Conservation (phyloP, 768 basidiomycete genomes). For the Agrocybe praecox region DNA sequence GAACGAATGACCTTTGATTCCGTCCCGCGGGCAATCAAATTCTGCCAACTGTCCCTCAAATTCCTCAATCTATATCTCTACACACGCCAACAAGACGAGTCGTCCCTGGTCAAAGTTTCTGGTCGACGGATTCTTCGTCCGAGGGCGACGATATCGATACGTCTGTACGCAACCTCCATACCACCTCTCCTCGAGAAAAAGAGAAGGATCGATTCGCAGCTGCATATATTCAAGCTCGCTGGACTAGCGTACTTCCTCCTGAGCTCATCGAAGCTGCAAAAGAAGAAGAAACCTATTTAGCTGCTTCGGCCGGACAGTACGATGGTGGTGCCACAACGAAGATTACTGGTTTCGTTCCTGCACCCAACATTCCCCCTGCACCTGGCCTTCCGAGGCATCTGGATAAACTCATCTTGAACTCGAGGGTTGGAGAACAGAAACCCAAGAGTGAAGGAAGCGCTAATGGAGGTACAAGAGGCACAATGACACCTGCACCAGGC, state of each 20-base stretch:
- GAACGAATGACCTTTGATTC: slow-evolving; percentile 33
- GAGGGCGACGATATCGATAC: slow-evolving; percentile 32
- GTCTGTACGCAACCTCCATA: slow-evolving; percentile 1
- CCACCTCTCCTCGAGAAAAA: neutral
- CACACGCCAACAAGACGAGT: slow-evolving; percentile 19
- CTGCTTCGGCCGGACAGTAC: slow-evolving; percentile 41
- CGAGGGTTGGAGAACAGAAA: slow-evolving; percentile 33
- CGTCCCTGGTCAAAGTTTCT: slow-evolving; percentile 42
- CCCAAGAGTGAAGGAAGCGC: slow-evolving; percentile 21
- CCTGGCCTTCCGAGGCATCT: slow-evolving; percentile 88
- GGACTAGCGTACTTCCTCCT: slow-evolving; percentile 81
- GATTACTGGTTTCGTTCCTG: slow-evolving; percentile 49
- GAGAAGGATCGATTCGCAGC: slow-evolving; percentile 1
- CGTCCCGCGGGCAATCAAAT: slow-evolving; percentile 16
- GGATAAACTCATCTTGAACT: slow-evolving; percentile 92
- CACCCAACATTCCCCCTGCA: slow-evolving; percentile 85
- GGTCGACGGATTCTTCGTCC: slow-evolving; percentile 37
- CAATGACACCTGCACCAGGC: slow-evolving; percentile 13
- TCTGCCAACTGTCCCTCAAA: neutral
- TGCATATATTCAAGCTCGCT: slow-evolving; percentile 36
- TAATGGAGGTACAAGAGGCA: slow-evolving; percentile 16
- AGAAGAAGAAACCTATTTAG: slow-evolving; percentile 81
- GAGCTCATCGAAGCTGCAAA: slow-evolving; percentile 79
- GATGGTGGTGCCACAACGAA: slow-evolving; percentile 20
- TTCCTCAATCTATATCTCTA: slow-evolving; percentile 22